Percentiles rank a stretch among this genome's conserved stretches.
Evolutionary conservation across 2,329 filamentous ascomycete species (phyloP).

Genomic region (Paecilomyces niveus): DNA sequence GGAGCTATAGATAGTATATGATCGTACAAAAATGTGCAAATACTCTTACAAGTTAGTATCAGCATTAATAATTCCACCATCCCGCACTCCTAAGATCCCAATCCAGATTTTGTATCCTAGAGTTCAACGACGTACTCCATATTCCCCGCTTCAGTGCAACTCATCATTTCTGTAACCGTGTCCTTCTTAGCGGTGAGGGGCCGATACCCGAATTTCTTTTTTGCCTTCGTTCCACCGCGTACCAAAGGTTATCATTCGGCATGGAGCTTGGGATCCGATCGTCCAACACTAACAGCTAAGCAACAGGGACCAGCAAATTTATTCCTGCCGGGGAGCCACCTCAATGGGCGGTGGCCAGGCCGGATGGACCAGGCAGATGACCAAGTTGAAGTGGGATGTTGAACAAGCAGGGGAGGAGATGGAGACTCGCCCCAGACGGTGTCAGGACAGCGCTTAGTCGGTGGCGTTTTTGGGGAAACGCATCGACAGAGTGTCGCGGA

Average conservation of each 20-base stretch:
- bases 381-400: not conserved
- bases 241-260: not conserved
- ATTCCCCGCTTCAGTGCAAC: not conserved
- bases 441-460: not conserved
- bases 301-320: not conserved
- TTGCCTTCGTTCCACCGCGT: not conserved
- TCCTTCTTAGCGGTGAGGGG: not conserved
- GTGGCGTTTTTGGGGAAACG: not conserved
- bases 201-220: not conserved
- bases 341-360: not conserved
- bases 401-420: not conserved
- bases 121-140: not conserved
- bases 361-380: not conserved
- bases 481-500: not conserved
- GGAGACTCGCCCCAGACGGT: not conserved
- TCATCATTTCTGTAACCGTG: not conserved
- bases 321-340: not conserved
- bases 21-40: not conserved
- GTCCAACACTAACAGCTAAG: not conserved
- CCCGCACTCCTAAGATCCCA: not conserved
- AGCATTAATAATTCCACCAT: not conserved
- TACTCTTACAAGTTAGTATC: not conserved
- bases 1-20: not conserved
- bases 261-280: not conserved
- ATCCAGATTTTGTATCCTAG: not conserved